Evolutionary conservation across 2,329 filamentous ascomycete genomes (phyloP), one percentile per base, ranked within the genome.

Genomic region (Aspergillus clavatus): DNA sequence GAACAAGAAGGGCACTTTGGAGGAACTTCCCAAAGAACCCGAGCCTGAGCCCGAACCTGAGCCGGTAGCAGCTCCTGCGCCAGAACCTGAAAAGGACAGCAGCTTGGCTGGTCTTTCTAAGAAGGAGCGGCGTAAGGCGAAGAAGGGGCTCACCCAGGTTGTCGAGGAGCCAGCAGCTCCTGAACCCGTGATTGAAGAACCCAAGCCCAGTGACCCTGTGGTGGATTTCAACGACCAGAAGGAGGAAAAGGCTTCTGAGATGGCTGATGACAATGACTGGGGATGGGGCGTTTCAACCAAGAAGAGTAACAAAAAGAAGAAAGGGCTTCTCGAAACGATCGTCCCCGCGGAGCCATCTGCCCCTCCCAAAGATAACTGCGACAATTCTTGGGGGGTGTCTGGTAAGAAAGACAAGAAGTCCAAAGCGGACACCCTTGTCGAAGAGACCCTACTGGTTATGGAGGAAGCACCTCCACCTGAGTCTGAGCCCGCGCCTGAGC

Each of bases 331-430:
- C 3, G 48, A 48, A 26, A 48, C 53, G 12, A 36, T 33, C 19
- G 19, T 42, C 21, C 22, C 46, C 27, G 62, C 60, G 35, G 61
- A 66, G 16, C 51, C 55, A 11, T 54, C 59, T 12, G 52, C 59
- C 10, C 41, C 60, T 3, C 50, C 50, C 8, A 68, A 70, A 11
- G 65, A 67, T 26, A 64, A 66, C 42, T 69, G 66, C n/a, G n/a
- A n/a, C n/a, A n/a, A n/a, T n/a, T n/a, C n/a, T n/a, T n/a, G 66
- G 58, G 60, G 44, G 53, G 52, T 21, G 55, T 53, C 18, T 67
- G 61, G 61, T 11, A 65, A 68, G 46, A 71, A 74, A 54, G 71
- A 72, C 54, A 71, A 71, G 40, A 69, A 69, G 47, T 60, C 61
- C 7, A 56, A 54, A 49, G 67, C 67, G 47, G 60, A 58, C 29